These are phyloP conservation scores for Centella asiatica DNA, from an alignment of 129 eudicot genomes.

Conservation along the genomic window DNA sequence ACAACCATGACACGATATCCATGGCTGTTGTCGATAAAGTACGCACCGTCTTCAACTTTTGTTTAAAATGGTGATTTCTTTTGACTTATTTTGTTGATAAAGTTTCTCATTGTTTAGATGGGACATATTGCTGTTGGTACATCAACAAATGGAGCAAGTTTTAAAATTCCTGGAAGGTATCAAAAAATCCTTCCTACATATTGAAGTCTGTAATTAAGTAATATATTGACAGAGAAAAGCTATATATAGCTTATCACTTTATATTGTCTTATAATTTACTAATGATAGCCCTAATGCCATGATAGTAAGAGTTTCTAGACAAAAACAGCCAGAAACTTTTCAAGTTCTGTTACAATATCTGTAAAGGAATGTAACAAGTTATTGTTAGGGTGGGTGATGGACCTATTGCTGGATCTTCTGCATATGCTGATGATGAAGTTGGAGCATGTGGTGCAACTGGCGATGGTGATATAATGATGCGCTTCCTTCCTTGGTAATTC, in stretches of 20 bases:
- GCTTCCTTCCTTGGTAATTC: constrained; percentile 86
- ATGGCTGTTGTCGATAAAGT: constrained; percentile 91
- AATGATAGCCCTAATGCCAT: too few relatives aligned
- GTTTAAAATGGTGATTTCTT: background rate
- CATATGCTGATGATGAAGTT: constrained; percentile 86
- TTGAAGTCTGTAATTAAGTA: too few relatives aligned
- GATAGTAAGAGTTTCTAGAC: background rate
- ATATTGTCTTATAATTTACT: background rate
- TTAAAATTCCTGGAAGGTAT: constrained; percentile 94
- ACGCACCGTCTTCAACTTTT: constrained; percentile 1
- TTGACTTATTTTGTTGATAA: background rate
- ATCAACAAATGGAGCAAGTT: constrained; percentile 93
- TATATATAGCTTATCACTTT: background rate
- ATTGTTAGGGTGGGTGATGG: constrained; percentile 91
- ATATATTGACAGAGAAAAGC: background rate
- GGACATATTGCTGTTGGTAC: constrained; percentile 95
- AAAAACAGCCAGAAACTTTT: background rate
- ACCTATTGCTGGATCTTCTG: constrained; percentile 88
- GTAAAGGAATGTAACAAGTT: too few relatives aligned
- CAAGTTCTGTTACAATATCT: background rate
- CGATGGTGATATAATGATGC: constrained; percentile 99
- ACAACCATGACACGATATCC: constrained; percentile 88
- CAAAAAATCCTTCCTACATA: too few relatives aligned
- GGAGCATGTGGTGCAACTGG: constrained; percentile 99
- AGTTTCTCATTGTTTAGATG: constrained; percentile 19